These are phyloP conservation scores for Mycena sanguinolenta DNA, from an alignment of 768 basidiomycete genomes.

Conservation along the genomic window DNA sequence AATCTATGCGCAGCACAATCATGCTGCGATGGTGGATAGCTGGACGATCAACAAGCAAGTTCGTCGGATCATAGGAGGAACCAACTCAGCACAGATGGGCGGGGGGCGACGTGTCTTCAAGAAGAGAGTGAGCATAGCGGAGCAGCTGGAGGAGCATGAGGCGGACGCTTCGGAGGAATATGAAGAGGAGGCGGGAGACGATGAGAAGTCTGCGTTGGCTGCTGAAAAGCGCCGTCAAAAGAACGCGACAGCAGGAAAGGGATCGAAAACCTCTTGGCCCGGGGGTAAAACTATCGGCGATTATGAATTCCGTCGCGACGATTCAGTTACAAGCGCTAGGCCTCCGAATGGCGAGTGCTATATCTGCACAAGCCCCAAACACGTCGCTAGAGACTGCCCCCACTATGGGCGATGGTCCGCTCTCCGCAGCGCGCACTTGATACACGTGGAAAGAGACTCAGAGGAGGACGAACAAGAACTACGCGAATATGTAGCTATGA, in stretches of 20 bases:
- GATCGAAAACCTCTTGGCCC: background rate
- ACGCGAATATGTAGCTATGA: conserved; percentile 35
- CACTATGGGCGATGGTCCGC: background rate
- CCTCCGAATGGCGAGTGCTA: conserved; percentile 32
- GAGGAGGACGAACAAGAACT: background rate
- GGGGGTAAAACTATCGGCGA: background rate
- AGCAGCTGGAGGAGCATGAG: no score
- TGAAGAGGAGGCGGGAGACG: no score
- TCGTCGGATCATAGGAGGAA: no score
- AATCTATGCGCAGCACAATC: background rate
- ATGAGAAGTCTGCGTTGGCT: background rate
- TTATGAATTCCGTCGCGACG: conserved; percentile 16
- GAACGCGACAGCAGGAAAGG: no score
- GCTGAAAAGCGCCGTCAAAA: background rate
- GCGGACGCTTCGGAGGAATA: no score
- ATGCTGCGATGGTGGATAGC: no score
- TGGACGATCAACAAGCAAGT: no score
- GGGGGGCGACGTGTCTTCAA: no score
- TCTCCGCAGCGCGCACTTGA: background rate
- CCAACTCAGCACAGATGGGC: no score
- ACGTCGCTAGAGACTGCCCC: no score
- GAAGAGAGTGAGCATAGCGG: no score
- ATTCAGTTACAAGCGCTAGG: conserved; percentile 1
- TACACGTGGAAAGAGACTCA: background rate
- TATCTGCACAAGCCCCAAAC: conserved; percentile 30